Conservation (phyloP, 208 protist genomes). For the Crithidia mellificae region DNA sequence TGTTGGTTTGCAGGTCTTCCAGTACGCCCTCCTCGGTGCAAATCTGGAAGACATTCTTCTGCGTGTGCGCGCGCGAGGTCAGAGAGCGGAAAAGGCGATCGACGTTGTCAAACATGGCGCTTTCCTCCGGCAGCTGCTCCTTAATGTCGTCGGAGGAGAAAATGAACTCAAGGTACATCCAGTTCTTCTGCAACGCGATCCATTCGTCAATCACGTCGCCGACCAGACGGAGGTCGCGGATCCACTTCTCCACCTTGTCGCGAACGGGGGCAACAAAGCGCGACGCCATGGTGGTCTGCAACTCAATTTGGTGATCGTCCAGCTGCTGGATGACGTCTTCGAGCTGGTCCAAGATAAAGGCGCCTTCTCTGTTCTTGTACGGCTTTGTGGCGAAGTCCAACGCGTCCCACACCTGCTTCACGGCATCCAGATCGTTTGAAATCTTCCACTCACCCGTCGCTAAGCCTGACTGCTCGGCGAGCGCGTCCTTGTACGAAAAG, state of each 20-base stretch:
- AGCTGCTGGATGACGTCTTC: conserved; percentile 94
- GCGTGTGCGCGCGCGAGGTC: conserved; percentile 83
- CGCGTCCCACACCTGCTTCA: conserved; percentile 86
- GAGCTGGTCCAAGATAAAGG: conserved; percentile 88
- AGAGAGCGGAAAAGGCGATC: conserved; percentile 90
- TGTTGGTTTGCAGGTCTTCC: conserved; percentile 79
- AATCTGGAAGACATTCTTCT: conserved; percentile 89
- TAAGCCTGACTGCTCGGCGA: conserved; percentile 89
- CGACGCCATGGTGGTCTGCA: conserved; percentile 92
- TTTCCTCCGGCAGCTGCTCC: conserved; percentile 92
- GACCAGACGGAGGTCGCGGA: conserved; percentile 81
- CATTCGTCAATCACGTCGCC: conserved; percentile 94
- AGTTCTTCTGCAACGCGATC: conserved; percentile 95
- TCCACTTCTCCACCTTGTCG: conserved; percentile 89
- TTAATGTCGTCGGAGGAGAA: conserved; percentile 98
- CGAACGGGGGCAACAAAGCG: conserved; percentile 87
- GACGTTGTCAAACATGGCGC: conserved; percentile 85
- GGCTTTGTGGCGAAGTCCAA: conserved; percentile 80
- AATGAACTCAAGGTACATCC: conserved; percentile 99
- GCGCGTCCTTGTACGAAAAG: conserved; percentile 80
- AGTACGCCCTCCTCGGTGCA: conserved; percentile 82
- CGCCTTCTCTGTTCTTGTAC: conserved; percentile 85
- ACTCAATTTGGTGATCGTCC: conserved; percentile 91
- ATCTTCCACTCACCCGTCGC: conserved; percentile 94
- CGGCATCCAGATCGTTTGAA: conserved; percentile 87